These are phyloP conservation scores for Trametes hirsuta DNA, from an alignment of 1,284 basidiomycete species.

Conservation along the genomic window DNA sequence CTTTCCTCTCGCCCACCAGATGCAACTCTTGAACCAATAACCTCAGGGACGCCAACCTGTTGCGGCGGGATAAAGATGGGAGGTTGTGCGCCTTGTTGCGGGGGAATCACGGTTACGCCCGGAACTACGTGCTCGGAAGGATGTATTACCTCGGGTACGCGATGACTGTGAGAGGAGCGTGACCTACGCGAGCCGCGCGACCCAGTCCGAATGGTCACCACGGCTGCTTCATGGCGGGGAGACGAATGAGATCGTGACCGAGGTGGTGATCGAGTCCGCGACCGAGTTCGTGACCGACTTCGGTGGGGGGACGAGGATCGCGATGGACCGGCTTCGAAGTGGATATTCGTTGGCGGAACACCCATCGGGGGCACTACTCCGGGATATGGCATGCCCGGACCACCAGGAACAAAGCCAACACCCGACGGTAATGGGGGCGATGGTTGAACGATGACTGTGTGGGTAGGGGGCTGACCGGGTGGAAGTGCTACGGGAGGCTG, in stretches of 20 bases:
- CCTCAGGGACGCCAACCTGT: too few relatives aligned
- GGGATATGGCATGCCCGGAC: background rate
- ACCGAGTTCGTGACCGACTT: background rate
- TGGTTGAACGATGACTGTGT: background rate
- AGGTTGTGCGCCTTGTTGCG: too few relatives aligned
- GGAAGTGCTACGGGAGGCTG: background rate
- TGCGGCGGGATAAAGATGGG: too few relatives aligned
- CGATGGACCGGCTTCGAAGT: background rate
- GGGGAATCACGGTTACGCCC: too few relatives aligned
- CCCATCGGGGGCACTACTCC: background rate
- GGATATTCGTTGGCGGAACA: background rate
- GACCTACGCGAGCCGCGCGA: too few relatives aligned
- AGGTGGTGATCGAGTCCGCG: background rate
- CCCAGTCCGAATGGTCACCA: too few relatives aligned
- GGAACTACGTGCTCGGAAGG: too few relatives aligned
- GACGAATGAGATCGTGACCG: background rate
- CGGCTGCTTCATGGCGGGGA: too few relatives aligned
- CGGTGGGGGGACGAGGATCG: background rate
- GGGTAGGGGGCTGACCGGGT: background rate
- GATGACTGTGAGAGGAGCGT: too few relatives aligned
- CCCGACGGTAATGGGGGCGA: background rate
- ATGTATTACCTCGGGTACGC: too few relatives aligned
- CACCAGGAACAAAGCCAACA: background rate
- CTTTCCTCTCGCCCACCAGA: too few relatives aligned
- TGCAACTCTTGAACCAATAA: too few relatives aligned